Base-by-base conservation (phyloP, 1,139 yeast species). In the Scheffersomyces segobiensis region DNA sequence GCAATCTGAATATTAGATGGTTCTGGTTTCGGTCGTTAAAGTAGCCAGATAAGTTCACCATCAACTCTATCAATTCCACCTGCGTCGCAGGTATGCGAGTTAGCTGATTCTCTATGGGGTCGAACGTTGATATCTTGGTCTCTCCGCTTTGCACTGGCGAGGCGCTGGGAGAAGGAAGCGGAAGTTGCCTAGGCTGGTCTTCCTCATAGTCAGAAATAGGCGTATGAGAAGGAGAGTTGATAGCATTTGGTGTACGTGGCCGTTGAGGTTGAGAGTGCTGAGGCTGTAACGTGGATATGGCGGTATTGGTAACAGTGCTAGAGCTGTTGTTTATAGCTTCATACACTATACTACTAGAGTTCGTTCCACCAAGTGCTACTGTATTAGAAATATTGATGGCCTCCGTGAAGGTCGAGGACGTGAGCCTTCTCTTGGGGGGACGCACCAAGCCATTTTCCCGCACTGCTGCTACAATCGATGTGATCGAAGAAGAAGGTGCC, bases 161-260 rank as follows among this genome's bases (percentile, higher is more conserved):
- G 0, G 91, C 91, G 65, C 88, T 84, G 0, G 91, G 91, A 5
- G 89, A 86, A 0, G 91, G 91, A 42, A 87, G 74, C 0, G 89
- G 89, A 20, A 84, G 73, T 59, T 80, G 86, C 56, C 76, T 81
- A 1, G 76, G 71, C 20, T 63, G 66, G n/a, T 57, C 60, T 32
- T 65, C 69, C 52, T 76, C 80, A 20, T 73, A 66, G 56, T 78
- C 83, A 10, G 80, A 74, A 4, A 76, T 66, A 0, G 82, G 82
- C 8, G 81, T 75, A 53, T 70, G 76, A 0, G 78, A 66, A 14
- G 78, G 78, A 1, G 78, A 73, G 56, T 72, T 73, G 52, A 73
- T 64, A 4, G 67, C 74, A 22, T 67, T 70, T 1, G 80, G 77
- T 1, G 79, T 75, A 50, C 77, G 67, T 26, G 78, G 78, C 24